Base-by-base conservation (phyloP, 2,329 filamentous ascomycete genomes). In the Alternaria postmessia region DNA sequence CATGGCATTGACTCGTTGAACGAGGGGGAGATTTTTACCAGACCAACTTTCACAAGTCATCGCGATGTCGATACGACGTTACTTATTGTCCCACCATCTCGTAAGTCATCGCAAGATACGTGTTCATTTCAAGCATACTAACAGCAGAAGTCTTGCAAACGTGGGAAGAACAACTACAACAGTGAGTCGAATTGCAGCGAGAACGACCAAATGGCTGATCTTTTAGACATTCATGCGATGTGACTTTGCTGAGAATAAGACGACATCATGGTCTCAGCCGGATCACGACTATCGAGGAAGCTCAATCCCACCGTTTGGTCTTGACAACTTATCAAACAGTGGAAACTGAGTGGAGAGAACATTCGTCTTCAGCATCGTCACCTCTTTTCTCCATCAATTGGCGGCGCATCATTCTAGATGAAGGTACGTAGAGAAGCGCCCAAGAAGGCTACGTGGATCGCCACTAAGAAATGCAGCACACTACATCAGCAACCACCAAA, bases 341-440 rank as follows among this genome's bases (percentile, higher is more conserved):
- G 5, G 49, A 52, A n/a, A 16, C 22, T 0, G 49, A 42, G 9
- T 20, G n/a, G 11, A 51, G 34, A n/a, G 38, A 6, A 9, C 56
- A 26, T 36, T 30, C 12, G 26, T 36, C 16, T 16, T 7, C 14
- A 12, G 18, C 14, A 18, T 4, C 9, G 11, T 11, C 16, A 4
- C 36, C 39, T 9, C 20, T 64, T 0, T 56, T 81, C 55, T 72
- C 68, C 0, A 55, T 64, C 0, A 42, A 59, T 1, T 84, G 81
- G 82, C 78, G 63, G 3, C 72, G 79, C 2, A 68, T 82, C 7
- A 69, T 82, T 4, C 68, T 78, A n/a, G 72, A 80, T 9, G 65
- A 69, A 11, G 60, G 59, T 62, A 26, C 16, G 14, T 18, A 0
- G 14, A 56, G 20, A n/a, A n/a, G 11, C 38, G 0, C 16, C 5